Evolutionary conservation across 1,139 yeast genomes (phyloP).

Genomic region (Yamadazyma trypodendri): DNA sequence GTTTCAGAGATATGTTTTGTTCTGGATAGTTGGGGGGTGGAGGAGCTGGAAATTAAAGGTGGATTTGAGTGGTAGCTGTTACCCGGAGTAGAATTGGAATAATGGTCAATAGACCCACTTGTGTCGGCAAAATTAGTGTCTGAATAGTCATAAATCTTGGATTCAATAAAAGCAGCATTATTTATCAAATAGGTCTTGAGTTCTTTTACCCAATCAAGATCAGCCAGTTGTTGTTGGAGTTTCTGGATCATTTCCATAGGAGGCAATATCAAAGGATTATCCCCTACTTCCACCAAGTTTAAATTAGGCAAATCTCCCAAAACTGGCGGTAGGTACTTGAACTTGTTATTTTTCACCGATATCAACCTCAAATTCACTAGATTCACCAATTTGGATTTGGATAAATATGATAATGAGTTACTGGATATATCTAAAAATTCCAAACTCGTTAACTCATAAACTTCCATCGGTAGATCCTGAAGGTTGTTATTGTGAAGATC

Average conservation of each 20-base stretch:
- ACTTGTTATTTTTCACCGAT: constrained; percentile 60
- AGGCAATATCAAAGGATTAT: constrained; percentile 62
- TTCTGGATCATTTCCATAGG: constrained; percentile 36
- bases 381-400: constrained; percentile 39
- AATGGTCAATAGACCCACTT: neutral
- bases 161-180: constrained; percentile 26
- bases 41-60: constrained; percentile 10
- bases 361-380: constrained; percentile 54
- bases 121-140: neutral
- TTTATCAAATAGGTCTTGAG: constrained; percentile 42
- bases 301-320: constrained; percentile 53
- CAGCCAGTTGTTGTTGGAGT: constrained; percentile 38
- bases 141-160: constrained; percentile 20
- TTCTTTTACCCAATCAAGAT: constrained; percentile 56
- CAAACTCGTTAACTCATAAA: constrained; percentile 34
- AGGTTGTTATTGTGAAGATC: constrained; percentile 66
- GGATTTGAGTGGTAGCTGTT: constrained; percentile 8
- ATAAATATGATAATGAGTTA: constrained; percentile 45
- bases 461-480: constrained; percentile 49
- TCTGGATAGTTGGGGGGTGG: constrained; percentile 31
- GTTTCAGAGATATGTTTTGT: constrained; percentile 60
- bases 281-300: constrained; percentile 66
- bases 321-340: constrained; percentile 57
- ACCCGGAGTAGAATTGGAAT: constrained; percentile 4
- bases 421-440: constrained; percentile 70